Conservation (phyloP, 306 rosid genomes). For the Gastrolobium bilobum region DNA sequence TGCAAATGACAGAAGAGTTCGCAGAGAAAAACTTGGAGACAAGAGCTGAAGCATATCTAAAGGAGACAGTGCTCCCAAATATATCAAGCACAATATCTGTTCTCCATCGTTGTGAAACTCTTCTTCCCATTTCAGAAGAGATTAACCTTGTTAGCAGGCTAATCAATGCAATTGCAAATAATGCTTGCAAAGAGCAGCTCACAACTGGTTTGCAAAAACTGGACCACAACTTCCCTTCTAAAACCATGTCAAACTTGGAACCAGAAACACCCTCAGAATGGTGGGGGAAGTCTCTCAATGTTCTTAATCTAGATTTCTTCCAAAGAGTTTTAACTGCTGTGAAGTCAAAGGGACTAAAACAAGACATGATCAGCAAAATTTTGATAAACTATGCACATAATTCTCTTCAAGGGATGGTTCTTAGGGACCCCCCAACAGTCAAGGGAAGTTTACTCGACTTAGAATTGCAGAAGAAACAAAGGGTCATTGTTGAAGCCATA, state of each 20-base stretch:
- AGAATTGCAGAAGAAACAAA: conserved; percentile 85
- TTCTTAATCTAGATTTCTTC: conserved; percentile 84
- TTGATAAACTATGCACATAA: conserved; percentile 86
- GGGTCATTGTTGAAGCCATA: conserved; percentile 87
- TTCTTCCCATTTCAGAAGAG: conserved; percentile 84
- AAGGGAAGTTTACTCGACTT: conserved; percentile 71
- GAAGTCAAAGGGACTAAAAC: conserved; percentile 92
- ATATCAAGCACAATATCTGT: conserved; percentile 81
- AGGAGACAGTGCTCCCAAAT: conserved; percentile 73
- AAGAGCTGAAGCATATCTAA: conserved; percentile 73
- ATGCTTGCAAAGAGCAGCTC: conserved; percentile 96
- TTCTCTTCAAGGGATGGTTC: conserved; percentile 81
- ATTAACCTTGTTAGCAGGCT: conserved; percentile 77
- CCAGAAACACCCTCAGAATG: conserved; percentile 93
- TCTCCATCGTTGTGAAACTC: conserved; percentile 86
- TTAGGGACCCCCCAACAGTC: conserved; percentile 66
- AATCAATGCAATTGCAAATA: conserved; percentile 83
- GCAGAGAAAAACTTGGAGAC: conserved; percentile 80
- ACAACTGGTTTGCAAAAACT: conserved; percentile 84
- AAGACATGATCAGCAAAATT: conserved; percentile 91
- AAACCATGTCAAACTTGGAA: conserved; percentile 61
- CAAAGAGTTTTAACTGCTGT: conserved; percentile 80
- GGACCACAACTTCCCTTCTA: conserved; percentile 79
- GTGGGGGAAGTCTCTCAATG: conserved; percentile 89
- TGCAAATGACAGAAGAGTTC: conserved; percentile 93